phyloP scores from a whole-genome alignment of 164 flowering plant species.

The Chimonanthus praecox region DNA sequence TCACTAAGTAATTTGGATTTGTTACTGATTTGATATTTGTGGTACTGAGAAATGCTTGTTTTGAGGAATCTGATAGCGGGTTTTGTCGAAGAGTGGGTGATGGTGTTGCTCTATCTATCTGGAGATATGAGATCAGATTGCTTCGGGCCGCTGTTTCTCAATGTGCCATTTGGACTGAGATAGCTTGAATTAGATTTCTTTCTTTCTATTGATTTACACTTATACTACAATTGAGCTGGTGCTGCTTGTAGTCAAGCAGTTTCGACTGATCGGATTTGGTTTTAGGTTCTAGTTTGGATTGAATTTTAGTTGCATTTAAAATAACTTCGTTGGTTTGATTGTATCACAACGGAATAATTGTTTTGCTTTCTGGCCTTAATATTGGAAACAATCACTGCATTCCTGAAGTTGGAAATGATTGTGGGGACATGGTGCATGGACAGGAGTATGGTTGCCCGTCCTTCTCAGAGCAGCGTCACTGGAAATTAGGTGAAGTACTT shows the following conservation, averaged over 20 bases:
- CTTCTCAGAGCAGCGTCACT: slow-evolving; percentile 34
- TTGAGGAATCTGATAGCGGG: background rate
- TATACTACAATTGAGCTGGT: background rate
- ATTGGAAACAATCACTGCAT: slow-evolving; percentile 22
- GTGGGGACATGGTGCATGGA: slow-evolving; percentile 86
- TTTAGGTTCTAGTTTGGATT: background rate
- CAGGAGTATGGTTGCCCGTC: slow-evolving; percentile 52
- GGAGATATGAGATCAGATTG: slow-evolving; percentile 19
- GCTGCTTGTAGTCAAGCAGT: background rate
- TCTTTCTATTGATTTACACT: background rate
- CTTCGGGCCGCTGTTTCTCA: slow-evolving; percentile 16
- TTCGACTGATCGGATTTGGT: background rate
- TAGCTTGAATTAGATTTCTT: slow-evolving; percentile 8
- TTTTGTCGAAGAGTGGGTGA: slow-evolving; percentile 14
- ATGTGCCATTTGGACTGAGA: slow-evolving; percentile 33
- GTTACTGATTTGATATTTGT: background rate
- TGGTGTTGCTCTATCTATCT: slow-evolving; percentile 24
- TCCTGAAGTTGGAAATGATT: slow-evolving; percentile 60
- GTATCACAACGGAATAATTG: background rate
- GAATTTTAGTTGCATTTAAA: background rate
- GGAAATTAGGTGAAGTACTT: slow-evolving; percentile 30
- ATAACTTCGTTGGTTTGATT: background rate
- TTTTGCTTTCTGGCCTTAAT: background rate
- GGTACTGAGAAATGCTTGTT: slow-evolving; percentile 22
- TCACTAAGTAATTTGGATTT: slow-evolving; percentile 1